Evolutionary conservation across 78 protist genomes (phyloP).

Genomic region (Neovahlkampfia damariscottae): DNA sequence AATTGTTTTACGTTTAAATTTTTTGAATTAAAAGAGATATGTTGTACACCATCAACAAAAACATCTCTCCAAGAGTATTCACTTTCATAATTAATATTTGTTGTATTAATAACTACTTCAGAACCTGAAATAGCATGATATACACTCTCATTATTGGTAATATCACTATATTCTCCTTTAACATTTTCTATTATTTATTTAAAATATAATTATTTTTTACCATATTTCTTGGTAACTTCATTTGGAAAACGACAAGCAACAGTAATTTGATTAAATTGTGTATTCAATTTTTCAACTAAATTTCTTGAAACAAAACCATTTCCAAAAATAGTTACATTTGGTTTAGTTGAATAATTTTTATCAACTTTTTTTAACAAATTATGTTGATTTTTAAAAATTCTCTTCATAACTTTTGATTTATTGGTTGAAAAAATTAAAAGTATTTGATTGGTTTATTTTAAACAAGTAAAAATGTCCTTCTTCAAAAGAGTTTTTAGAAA

Average conservation of each 20-base stretch:
- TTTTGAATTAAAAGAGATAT: not conserved
- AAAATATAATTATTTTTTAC: too few species aligned
- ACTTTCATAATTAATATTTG: not conserved
- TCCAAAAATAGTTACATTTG: too few species aligned
- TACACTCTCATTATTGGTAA: not conserved
- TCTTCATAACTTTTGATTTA: not conserved
- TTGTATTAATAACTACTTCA: not conserved
- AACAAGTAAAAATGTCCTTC: not conserved
- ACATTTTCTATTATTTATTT: not conserved
- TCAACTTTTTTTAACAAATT: not conserved
- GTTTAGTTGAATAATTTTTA: too few species aligned
- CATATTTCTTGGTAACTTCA: too few species aligned
- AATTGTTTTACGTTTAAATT: not conserved
- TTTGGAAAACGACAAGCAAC: too few species aligned
- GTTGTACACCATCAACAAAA: not conserved
- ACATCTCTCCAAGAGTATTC: not conserved
- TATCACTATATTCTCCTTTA: not conserved
- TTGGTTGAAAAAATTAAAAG: not conserved
- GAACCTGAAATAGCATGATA: not conserved
- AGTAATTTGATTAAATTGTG: too few species aligned
- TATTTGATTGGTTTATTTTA: not conserved
- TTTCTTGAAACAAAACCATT: too few species aligned
- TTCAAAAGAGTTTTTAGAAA: too few species aligned
- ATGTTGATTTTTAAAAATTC: not conserved
- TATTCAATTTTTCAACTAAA: too few species aligned